These are phyloP conservation scores for Metarhizium brunneum DNA, from an alignment of 2,329 filamentous ascomycete genomes.

Conservation along the genomic window DNA sequence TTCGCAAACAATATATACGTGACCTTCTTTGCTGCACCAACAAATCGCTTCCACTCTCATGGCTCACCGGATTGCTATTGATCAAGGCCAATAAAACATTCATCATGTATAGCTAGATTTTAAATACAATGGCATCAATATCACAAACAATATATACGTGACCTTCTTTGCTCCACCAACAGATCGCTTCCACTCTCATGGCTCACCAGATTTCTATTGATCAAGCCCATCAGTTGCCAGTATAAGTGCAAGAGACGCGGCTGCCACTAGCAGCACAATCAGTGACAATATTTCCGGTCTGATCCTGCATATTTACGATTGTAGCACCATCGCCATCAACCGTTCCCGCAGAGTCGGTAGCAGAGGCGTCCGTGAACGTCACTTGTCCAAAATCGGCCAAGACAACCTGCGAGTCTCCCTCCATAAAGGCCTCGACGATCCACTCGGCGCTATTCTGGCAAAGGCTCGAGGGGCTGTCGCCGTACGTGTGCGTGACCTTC, in stretches of 20 bases:
- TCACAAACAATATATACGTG: no score
- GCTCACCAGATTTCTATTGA: no score
- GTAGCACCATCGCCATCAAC: neutral
- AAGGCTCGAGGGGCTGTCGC: constrained; percentile 30
- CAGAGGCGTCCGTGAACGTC: neutral
- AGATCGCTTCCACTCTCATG: no score
- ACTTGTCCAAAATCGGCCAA: neutral
- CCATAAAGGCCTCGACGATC: neutral
- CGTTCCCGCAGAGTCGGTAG: neutral
- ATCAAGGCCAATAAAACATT: no score
- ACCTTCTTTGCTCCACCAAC: no score
- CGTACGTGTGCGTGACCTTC: constrained; percentile 41
- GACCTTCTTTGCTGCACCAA: no score
- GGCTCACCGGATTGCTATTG: no score
- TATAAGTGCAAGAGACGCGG: neutral
- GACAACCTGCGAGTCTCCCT: neutral
- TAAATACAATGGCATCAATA: no score
- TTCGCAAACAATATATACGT: no score
- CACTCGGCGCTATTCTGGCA: constrained; percentile 46
- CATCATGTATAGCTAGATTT: no score
- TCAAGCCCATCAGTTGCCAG: neutral
- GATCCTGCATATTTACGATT: neutral
- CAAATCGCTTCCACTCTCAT: no score
- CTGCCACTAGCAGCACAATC: neutral
- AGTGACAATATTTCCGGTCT: neutral